Evolutionary conservation across 139 green algal genomes (phyloP), one percentile per base, ranked within the genome.

Genomic region (Haematococcus lacustris): DNA sequence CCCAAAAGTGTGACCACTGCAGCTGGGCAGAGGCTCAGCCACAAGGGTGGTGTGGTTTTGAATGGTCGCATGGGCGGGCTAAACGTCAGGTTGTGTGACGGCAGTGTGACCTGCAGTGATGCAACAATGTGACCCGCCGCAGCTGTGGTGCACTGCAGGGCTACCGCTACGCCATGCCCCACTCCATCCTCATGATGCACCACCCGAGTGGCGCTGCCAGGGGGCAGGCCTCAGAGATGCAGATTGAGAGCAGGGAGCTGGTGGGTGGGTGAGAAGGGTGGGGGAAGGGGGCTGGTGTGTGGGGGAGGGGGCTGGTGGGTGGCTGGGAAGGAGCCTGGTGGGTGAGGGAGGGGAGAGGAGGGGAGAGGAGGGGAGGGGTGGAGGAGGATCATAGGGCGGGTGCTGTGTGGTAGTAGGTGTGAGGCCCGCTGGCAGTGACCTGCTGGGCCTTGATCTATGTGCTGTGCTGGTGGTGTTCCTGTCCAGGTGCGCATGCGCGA

Each of bases 141-240:
- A 57, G 47, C 47, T 21, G 21, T 57, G 13, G 21, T 57, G 13
- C 21, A 57, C 47, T 61, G 73, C 86, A 96, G 86, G 91, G 92
- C 60, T 96, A 96, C 82, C 86, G 93, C 32, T 91, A 86, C 71
- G 85, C 86, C 1, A 86, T 97, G 85, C 91, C 90, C 6, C 93
- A 97, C 86, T 95, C 88, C 50, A 88, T 88, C 73, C 91, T 98
- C 73, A 98, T 98, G 93, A 86, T 99, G 78, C 94, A 98, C 75
- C 89, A 96, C 73, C 95, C 95, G 30, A 90, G 82, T 34, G 95
- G 95, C 32, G 85, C 86, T 17, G 92, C 94, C 0, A 76, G 95
- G 3, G 95, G 95, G 13, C 90, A 97, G 82, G 94, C 94, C 3
- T 86, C 78, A 34, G 95, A 99, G 85, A 97, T 99, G 77, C 87